phyloP scores from a whole-genome alignment of 257 asterid genomes.

The Cynanchum wilfordii region DNA sequence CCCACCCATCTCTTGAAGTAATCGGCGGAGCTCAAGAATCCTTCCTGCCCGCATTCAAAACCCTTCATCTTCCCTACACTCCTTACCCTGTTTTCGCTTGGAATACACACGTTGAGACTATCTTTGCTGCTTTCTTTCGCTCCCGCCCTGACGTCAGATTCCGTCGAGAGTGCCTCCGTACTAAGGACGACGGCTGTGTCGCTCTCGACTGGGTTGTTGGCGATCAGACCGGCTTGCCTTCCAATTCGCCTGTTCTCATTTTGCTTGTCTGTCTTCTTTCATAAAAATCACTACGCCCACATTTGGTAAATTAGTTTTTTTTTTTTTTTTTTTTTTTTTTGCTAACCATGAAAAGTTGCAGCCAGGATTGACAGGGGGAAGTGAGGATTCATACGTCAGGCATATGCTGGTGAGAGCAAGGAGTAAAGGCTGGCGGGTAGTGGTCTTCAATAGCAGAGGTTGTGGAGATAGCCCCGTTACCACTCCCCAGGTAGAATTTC shows the following conservation, averaged over 20 bases:
- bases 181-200: slow-evolving; percentile 69
- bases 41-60: slow-evolving; percentile 60
- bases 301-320: background rate
- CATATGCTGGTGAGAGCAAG: slow-evolving; percentile 85
- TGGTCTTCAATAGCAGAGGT: slow-evolving; percentile 91
- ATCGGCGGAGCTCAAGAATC: slow-evolving; percentile 64
- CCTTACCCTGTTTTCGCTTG: slow-evolving; percentile 58
- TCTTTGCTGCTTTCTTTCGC: slow-evolving; percentile 78
- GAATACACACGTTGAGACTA: slow-evolving; percentile 80
- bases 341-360: slow-evolving; percentile 37
- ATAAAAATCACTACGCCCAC: background rate
- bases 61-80: slow-evolving; percentile 48
- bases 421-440: slow-evolving; percentile 74
- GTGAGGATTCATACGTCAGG: slow-evolving; percentile 75
- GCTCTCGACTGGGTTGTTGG: slow-evolving; percentile 84
- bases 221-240: slow-evolving; percentile 46
- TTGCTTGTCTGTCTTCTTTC: slow-evolving; percentile 50
- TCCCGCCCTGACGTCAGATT: slow-evolving; percentile 61
- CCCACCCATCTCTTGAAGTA: slow-evolving; percentile 67
- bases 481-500: slow-evolving; percentile 72
- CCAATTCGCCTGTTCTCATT: slow-evolving; percentile 69
- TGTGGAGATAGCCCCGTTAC: slow-evolving; percentile 91
- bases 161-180: slow-evolving; percentile 85
- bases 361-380: slow-evolving; percentile 99
- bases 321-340: background rate